phyloP scores from a whole-genome alignment of 2,329 filamentous ascomycete genomes.

The Fusarium sp. region DNA sequence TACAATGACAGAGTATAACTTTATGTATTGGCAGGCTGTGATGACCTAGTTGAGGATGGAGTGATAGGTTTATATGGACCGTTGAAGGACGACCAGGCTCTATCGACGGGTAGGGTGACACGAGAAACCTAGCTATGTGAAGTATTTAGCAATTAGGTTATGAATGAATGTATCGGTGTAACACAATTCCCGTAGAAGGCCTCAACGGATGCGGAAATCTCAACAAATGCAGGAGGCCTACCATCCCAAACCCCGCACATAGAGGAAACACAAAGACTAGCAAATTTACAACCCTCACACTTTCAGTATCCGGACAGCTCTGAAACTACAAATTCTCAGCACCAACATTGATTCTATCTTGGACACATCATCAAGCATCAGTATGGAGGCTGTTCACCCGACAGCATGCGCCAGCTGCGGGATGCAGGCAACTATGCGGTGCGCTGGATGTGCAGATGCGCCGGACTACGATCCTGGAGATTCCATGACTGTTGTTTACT shows the following conservation, averaged over 20 bases:
- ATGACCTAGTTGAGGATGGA: not conserved
- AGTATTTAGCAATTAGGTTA: rapidly evolving
- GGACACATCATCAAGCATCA: not conserved
- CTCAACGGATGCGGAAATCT: not conserved
- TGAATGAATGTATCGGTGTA: not conserved
- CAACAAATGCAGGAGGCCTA: not conserved
- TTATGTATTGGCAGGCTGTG: not conserved
- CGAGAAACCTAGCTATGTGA: not conserved
- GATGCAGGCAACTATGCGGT: not conserved
- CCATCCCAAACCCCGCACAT: not conserved
- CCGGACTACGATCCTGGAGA: not conserved
- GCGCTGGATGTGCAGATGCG: not conserved
- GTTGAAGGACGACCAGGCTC: not conserved
- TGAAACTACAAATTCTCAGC: not conserved
- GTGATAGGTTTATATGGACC: not conserved
- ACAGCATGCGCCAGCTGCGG: not conserved
- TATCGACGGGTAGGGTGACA: not conserved
- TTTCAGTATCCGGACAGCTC: not conserved
- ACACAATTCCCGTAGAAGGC: too few relatives aligned
- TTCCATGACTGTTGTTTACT: not conserved
- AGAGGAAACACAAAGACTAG: not conserved
- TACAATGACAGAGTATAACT: not conserved
- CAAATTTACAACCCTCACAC: not conserved
- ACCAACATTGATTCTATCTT: rapidly evolving
- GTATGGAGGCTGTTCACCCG: not conserved